Conservation (phyloP, 2,329 filamentous ascomycete species). For the Podosphaera xanthii region DNA sequence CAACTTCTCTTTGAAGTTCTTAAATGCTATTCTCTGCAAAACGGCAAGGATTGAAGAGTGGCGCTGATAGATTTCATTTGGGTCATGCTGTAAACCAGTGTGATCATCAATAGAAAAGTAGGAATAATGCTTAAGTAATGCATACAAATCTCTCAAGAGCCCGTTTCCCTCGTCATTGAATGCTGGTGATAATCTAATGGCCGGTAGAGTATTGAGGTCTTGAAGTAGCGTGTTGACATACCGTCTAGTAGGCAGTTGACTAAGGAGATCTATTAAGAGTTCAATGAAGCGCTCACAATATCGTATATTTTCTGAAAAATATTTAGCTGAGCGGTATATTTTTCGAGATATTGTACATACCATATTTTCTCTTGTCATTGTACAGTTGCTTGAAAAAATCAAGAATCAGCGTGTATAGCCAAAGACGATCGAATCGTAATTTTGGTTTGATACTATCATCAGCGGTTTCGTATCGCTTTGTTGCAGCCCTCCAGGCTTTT, state of each 20-base stretch:
- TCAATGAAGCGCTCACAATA: conserved; percentile 93
- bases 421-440: conserved; percentile 75
- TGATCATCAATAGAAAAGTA: conserved; percentile 83
- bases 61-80: conserved; percentile 50
- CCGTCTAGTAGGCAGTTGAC: conserved; percentile 77
- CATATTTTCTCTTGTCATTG: conserved; percentile 24
- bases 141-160: conserved; percentile 58
- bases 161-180: conserved; percentile 53
- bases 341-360: conserved; percentile 15
- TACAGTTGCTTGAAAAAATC: conserved; percentile 64
- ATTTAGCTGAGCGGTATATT: conserved; percentile 8
- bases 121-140: conserved; percentile 67
- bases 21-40: conserved; percentile 57
- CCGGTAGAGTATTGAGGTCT: conserved; percentile 63
- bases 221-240: conserved; percentile 78
- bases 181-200: conserved; percentile 55
- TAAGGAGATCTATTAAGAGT: conserved; percentile 72
- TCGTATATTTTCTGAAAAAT: conserved; percentile 33
- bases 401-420: conserved; percentile 69
- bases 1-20: conserved; percentile 70
- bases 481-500: conserved; percentile 76
- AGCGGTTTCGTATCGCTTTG: conserved; percentile 67
- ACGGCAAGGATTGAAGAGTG: conserved; percentile 59
- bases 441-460: conserved; percentile 60
- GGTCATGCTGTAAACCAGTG: conserved; percentile 52